Percentiles rank a stretch among this genome's conserved stretches.
Evolutionary conservation across 148 eudicot species (phyloP).

Genomic region (Nepenthes mirabilis): DNA sequence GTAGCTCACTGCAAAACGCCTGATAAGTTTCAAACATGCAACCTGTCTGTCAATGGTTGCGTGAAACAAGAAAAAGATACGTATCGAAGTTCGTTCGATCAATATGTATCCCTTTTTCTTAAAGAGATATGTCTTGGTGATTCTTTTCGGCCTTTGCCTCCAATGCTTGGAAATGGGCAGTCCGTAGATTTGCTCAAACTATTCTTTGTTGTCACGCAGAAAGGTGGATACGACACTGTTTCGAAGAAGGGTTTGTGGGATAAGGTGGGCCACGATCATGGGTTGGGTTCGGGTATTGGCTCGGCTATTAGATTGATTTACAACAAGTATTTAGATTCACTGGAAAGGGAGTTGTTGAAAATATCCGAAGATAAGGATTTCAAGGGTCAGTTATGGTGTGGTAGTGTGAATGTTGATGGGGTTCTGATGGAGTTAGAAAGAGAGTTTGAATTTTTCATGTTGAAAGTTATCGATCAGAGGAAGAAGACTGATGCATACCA

Average conservation of each 20-base stretch:
- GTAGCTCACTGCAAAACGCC: slow-evolving; percentile 12
- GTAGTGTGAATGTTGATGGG: slow-evolving; percentile 6
- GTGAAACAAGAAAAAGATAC: slow-evolving; percentile 12
- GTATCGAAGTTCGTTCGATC: slow-evolving; percentile 20
- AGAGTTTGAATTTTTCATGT: slow-evolving; percentile 21
- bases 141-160: slow-evolving; percentile 38
- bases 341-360: slow-evolving; percentile 23
- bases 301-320: slow-evolving; percentile 47
- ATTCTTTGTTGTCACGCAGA: slow-evolving; percentile 35
- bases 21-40: slow-evolving; percentile 7
- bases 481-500: slow-evolving; percentile 19
- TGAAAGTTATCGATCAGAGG: slow-evolving; percentile 16
- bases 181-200: slow-evolving; percentile 49
- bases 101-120: slow-evolving; percentile 16
- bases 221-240: slow-evolving; percentile 49
- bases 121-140: slow-evolving; percentile 15
- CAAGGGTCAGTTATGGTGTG: slow-evolving; percentile 9
- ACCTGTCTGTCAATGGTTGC: slow-evolving; percentile 2
- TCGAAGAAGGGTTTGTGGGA: slow-evolving; percentile 37
- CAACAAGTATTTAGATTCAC: slow-evolving; percentile 36
- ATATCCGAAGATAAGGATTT: slow-evolving; percentile 9
- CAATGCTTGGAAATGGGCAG: slow-evolving; percentile 47
- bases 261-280: slow-evolving; percentile 38
- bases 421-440: slow-evolving; percentile 30
- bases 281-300: slow-evolving; percentile 29